These are phyloP conservation scores for Triticum urartu DNA, from an alignment of 176 grass and related monocot species.

Conservation along the genomic window DNA sequence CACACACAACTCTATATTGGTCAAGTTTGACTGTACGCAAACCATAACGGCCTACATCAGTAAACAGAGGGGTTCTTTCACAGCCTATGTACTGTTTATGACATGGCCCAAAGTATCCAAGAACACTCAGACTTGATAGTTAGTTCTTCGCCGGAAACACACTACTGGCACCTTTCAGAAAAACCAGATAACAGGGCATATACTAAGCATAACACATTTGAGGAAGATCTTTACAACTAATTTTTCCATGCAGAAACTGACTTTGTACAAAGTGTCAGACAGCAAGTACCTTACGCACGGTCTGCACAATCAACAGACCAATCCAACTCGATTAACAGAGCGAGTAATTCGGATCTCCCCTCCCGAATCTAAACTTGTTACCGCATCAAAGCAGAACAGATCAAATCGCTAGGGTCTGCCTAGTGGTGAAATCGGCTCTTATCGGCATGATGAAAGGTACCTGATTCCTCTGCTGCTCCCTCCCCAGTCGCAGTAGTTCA, in stretches of 20 bases:
- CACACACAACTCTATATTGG: background rate
- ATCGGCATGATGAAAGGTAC: constrained; percentile 21
- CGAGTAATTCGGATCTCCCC: background rate
- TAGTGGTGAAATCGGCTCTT: background rate
- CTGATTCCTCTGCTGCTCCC: constrained; percentile 91
- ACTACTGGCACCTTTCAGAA: background rate
- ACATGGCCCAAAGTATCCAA: background rate
- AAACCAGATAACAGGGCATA: background rate
- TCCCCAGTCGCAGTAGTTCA: constrained; percentile 80
- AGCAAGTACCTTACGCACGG: background rate
- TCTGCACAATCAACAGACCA: background rate
- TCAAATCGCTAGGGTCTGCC: background rate
- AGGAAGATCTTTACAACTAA: background rate
- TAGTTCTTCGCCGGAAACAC: background rate
- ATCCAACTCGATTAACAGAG: background rate
- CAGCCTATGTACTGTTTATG: background rate
- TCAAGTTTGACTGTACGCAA: background rate
- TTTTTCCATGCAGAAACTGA: constrained; percentile 13
- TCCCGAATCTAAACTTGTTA: constrained; percentile 6
- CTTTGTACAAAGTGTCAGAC: background rate
- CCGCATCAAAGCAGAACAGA: background rate
- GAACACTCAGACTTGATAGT: background rate
- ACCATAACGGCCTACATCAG: background rate
- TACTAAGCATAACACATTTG: background rate
- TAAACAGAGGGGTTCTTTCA: background rate